Conservation (phyloP, 305 asterid genomes). For the Petunia hybrid region DNA sequence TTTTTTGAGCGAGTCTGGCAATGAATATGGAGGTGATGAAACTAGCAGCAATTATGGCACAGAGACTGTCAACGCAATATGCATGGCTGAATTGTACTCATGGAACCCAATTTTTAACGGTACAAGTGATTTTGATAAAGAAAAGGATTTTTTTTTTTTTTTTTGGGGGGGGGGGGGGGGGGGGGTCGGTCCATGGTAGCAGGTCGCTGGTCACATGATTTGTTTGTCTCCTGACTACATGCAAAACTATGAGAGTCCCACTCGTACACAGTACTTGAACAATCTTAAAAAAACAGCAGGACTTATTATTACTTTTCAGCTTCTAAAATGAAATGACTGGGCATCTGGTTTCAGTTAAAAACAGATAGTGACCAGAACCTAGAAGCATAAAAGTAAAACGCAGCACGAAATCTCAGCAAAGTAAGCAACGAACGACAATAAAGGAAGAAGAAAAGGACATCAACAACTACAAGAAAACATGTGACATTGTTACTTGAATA, state of each 20-base stretch:
- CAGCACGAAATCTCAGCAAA: background rate
- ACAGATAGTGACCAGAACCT: background rate
- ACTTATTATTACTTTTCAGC: background rate
- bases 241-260: background rate
- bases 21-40: background rate
- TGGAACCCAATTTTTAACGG: background rate
- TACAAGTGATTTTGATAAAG: constrained; percentile 10
- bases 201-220: constrained; percentile 23
- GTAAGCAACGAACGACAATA: constrained; percentile 5
- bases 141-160: no score
- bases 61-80: background rate
- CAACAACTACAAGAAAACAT: constrained; percentile 20
- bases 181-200: background rate
- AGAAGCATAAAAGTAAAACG: constrained; percentile 14
- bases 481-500: background rate
- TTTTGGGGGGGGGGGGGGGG: background rate
- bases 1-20: background rate
- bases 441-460: constrained; percentile 4
- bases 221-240: background rate
- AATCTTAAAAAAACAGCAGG: background rate
- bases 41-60: constrained; percentile 14
- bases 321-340: constrained; percentile 12
- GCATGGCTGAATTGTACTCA: constrained; percentile 1
- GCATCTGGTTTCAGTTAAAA: background rate
- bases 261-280: background rate